Base-by-base conservation (phyloP, 495 filamentous ascomycete species). In the Annulohypoxylon moriforme region DNA sequence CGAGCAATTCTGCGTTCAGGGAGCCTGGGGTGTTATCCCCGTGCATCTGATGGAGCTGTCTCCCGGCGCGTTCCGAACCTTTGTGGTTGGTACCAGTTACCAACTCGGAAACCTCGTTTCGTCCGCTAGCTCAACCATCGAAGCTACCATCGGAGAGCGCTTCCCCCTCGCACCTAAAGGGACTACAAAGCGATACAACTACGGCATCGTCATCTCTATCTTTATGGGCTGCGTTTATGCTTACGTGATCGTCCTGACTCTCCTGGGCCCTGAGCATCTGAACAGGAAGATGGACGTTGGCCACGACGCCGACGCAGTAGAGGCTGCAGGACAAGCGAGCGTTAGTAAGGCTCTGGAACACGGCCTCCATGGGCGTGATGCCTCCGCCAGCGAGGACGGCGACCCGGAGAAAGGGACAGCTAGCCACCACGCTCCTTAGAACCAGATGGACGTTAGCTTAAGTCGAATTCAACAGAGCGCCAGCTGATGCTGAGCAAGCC, bases 221-320 rank as follows among this genome's bases (percentile, higher is more conserved):
- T 94, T 97, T 78, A 93, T 97, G 92, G 94, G 88, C 2, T 94
- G 92, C 71, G 94, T 97, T n/a, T 97, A 89, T 78, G 90, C 79
- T 5, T 97, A 96, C 76, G 85, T 90, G 7, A 93, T 97, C 68
- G 0, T 96, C 0, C 69, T 96, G 20, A 91, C 92, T 0, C 73
- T 96, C 14, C 65, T 93, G 1, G 94, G 94, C 0, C 94, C 94
- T 0, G 94, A 97, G 82, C 86, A 88, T 42, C 69, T 93, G 58
- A 66, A 88, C 14, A 81, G 87, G 9, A 79, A 85, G 22, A 91
- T 94, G 81, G 90, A 90, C 60, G 89, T 90, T 0, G 85, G 80
- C 40, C 82, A 89, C 68, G 92, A 93, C 77, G 77, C 81, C 14
- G 92, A 94, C 79, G 80, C 92, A 49, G 81, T 81, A 3, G 89